phyloP scores from a whole-genome alignment of 495 filamentous ascomycete species.

The Podospora comata region DNA sequence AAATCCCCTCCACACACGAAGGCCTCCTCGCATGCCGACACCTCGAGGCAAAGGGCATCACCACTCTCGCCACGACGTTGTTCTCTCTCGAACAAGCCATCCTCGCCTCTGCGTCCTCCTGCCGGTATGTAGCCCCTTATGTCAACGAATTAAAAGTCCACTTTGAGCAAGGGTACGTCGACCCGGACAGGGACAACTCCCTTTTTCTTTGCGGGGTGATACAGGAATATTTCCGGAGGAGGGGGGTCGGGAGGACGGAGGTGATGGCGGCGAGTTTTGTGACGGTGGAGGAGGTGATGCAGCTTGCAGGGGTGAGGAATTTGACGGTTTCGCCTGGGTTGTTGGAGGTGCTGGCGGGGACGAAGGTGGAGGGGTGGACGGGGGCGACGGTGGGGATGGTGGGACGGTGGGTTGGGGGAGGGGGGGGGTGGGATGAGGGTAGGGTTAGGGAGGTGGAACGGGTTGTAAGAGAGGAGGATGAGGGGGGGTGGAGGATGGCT shows the following conservation, averaged over 20 bases:
- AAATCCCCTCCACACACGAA: slow-evolving; percentile 63
- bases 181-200: slow-evolving; percentile 44
- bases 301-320: slow-evolving; percentile 55
- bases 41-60: slow-evolving; percentile 51
- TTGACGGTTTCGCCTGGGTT: slow-evolving; percentile 57
- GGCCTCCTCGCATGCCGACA: slow-evolving; percentile 59
- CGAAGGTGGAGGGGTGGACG: slow-evolving; percentile 28
- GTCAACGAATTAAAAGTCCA: slow-evolving; percentile 64
- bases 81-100: slow-evolving; percentile 58
- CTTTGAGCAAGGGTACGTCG: slow-evolving; percentile 50
- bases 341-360: slow-evolving; percentile 45
- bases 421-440: not conserved
- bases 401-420: slow-evolving; percentile 30
- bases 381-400: slow-evolving; percentile 26
- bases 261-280: slow-evolving; percentile 58
- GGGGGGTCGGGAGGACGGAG: slow-evolving; percentile 35
- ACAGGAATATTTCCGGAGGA: slow-evolving; percentile 50
- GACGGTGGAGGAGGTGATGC: slow-evolving; percentile 53
- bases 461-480: slow-evolving; percentile 35
- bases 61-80: slow-evolving; percentile 59
- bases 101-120: slow-evolving; percentile 55
- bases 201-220: slow-evolving; percentile 50
- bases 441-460: slow-evolving; percentile 18
- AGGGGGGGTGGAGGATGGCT: slow-evolving; percentile 46
- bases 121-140: slow-evolving; percentile 60